These are phyloP conservation scores for Lathyrus oleraceus DNA, from an alignment of 306 rosid species.

Conservation along the genomic window DNA sequence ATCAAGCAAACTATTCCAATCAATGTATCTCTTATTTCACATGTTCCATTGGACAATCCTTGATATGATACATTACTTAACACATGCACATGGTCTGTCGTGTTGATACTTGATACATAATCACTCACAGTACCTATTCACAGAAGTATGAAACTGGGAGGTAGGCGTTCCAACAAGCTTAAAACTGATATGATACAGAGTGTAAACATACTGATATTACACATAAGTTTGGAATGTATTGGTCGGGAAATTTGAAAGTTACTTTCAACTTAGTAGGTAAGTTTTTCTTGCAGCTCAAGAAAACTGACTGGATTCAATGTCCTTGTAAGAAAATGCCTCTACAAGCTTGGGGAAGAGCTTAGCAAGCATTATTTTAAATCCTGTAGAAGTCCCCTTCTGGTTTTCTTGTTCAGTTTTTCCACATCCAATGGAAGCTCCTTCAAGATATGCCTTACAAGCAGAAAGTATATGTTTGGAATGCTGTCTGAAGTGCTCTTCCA, in stretches of 20 bases:
- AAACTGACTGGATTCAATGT: constrained; percentile 69
- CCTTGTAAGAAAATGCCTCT: constrained; percentile 67
- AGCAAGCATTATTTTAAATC: constrained; percentile 87
- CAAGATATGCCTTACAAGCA: constrained; percentile 77
- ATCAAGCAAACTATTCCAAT: constrained; percentile 25
- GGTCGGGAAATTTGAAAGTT: constrained; percentile 35
- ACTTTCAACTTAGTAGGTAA: constrained; percentile 11
- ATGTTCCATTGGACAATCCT: constrained; percentile 34
- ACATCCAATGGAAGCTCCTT: constrained; percentile 75
- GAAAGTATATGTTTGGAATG: constrained; percentile 57
- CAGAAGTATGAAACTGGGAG: neutral
- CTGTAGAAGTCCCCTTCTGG: constrained; percentile 67
- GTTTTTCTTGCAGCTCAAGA: constrained; percentile 41
- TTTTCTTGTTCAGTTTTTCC: constrained; percentile 42
- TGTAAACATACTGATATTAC: constrained; percentile 28
- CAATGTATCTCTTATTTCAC: constrained; percentile 27
- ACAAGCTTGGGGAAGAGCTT: constrained; percentile 83
- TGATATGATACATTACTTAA: constrained; percentile 10
- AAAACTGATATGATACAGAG: constrained; percentile 36
- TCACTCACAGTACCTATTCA: constrained; percentile 4
- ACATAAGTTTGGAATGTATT: constrained; percentile 36
- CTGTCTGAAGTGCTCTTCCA: constrained; percentile 69
- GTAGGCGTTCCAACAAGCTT: constrained; percentile 24
- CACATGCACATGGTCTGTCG: neutral
- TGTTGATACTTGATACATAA: neutral